Evolutionary conservation across 2,329 filamentous ascomycete species (phyloP), one percentile per base, ranked within the genome.

Genomic region (Hypoxylon sp.): DNA sequence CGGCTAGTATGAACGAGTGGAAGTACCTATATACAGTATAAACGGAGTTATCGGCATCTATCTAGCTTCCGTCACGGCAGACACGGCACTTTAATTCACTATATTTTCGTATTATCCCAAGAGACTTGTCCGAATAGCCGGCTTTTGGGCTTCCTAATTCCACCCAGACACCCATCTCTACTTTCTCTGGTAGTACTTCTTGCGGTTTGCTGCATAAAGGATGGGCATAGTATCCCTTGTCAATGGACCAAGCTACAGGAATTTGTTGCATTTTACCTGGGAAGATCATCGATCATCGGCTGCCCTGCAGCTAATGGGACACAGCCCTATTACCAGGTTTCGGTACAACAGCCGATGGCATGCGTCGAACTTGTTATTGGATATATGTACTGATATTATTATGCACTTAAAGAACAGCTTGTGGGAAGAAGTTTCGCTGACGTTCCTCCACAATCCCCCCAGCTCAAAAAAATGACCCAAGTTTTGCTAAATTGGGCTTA

Each of bases 261-360:
- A 41, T 19, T 57, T 49, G 59, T 34, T 58, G 32, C 45, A 51
- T 69, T 60, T 46, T 28, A 10, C 25, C 30, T 43, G 2, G 21
- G 38, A 53, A 62, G 67, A 67, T 69, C 63, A 64, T 67, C 60
- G 67, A 69, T 69, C 43, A 56, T 61, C 57, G 52, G 17, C 34
- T 36, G 48, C 41, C 43, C 45, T 58, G 59, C 63, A 69, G 59
- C 56, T 58, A 55, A 46, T 3, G 32, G 23, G 34, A 56, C 61
- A 61, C 57, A 59, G 65, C 65, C 60, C 55, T 52, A 63, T 46
- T 57, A 46, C 57, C 21, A 56, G 50, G 48, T 49, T 36, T 25
- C 45, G 56, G 45, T 57, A 60, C 19, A 48, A 30, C 32, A 30
- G 36, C 51, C 25, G 58, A 62, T 58, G 41, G 38, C 30, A 17